Conservation (phyloP, 768 basidiomycete species). For the Tubosaeta sp. region DNA sequence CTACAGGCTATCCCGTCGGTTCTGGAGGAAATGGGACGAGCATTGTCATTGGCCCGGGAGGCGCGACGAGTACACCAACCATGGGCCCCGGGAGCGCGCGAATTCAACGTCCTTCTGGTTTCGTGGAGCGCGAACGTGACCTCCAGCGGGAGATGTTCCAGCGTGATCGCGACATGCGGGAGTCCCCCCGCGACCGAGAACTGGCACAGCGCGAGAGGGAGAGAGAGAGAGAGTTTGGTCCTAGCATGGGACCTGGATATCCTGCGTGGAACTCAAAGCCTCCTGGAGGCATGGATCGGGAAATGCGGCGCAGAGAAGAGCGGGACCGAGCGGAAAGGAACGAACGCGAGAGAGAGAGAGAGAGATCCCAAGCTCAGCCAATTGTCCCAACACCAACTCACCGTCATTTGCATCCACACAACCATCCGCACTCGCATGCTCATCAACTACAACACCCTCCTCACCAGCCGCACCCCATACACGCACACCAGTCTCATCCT, state of each 20-base stretch:
- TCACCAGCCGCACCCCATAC: constrained; percentile 25
- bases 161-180: constrained; percentile 26
- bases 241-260: constrained; percentile 14
- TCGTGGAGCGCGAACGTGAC: constrained; percentile 31
- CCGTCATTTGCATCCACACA: constrained; percentile 33
- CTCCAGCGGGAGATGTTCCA: constrained; percentile 22
- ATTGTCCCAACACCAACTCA: constrained; percentile 23
- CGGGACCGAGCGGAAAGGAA: constrained; percentile 22
- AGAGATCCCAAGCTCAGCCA: constrained; percentile 25
- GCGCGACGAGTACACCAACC: constrained; percentile 14
- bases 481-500: constrained; percentile 29
- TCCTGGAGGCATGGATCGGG: constrained; percentile 27
- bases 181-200: constrained; percentile 22
- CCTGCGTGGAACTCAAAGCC: constrained; percentile 34
- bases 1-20: constrained; percentile 19
- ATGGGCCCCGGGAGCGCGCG: constrained; percentile 18
- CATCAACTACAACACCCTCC: constrained; percentile 30
- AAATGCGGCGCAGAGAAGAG: constrained; percentile 35
- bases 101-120: constrained; percentile 22
- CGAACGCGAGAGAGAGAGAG: constrained; percentile 29
- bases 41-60: constrained; percentile 25
- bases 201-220: constrained; percentile 23
- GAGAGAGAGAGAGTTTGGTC: constrained; percentile 27
- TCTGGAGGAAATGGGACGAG: constrained; percentile 18
- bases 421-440: constrained; percentile 31